phyloP scores from a whole-genome alignment of 805 yeast genomes.

The Teunomyces barrocoloradensis region DNA sequence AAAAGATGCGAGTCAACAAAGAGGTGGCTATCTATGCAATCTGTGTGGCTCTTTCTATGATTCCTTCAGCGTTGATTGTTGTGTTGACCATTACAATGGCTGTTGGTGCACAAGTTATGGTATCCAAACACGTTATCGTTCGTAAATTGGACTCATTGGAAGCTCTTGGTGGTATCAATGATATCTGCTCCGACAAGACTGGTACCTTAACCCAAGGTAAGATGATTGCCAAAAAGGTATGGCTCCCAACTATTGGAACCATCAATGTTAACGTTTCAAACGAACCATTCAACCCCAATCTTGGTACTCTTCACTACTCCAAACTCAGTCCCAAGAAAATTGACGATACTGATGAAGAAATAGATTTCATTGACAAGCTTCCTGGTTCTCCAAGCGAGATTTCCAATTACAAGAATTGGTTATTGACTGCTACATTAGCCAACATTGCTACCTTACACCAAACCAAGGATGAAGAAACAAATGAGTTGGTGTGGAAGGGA shows the following conservation, averaged over 20 bases:
- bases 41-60: slow-evolving; percentile 80
- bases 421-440: slow-evolving; percentile 69
- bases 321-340: slow-evolving; percentile 36
- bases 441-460: slow-evolving; percentile 69
- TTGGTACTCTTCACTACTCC: slow-evolving; percentile 46
- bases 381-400: slow-evolving; percentile 18
- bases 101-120: slow-evolving; percentile 73
- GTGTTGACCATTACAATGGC: slow-evolving; percentile 87
- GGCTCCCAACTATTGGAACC: slow-evolving; percentile 66
- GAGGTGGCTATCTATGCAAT: slow-evolving; percentile 88
- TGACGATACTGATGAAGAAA: slow-evolving; percentile 35
- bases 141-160: slow-evolving; percentile 76
- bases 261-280: slow-evolving; percentile 51
- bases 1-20: slow-evolving; percentile 65
- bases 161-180: slow-evolving; percentile 75
- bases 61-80: slow-evolving; percentile 76
- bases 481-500: slow-evolving; percentile 61
- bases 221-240: slow-evolving; percentile 68
- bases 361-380: slow-evolving; percentile 20
- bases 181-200: slow-evolving; percentile 79
- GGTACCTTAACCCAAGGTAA: slow-evolving; percentile 81
- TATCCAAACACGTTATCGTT: slow-evolving; percentile 66
- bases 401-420: slow-evolving; percentile 47
- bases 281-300: slow-evolving; percentile 63
- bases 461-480: slow-evolving; percentile 39